These are phyloP conservation scores for Areca catechu DNA, from an alignment of 176 grass and related monocot genomes.

Conservation along the genomic window DNA sequence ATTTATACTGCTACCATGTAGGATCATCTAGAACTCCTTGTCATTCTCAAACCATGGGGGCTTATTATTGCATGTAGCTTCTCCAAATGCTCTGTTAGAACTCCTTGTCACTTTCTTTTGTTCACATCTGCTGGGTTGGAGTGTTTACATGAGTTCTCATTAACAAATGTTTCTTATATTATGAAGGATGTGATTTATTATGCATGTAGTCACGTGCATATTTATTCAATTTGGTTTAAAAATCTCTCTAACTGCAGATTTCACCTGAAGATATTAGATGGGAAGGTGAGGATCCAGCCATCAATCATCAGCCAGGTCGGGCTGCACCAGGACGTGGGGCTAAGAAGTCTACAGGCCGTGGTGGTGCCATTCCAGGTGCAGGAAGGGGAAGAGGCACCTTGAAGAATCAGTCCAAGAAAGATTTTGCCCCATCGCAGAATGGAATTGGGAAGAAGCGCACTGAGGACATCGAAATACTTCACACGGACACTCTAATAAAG, in stretches of 20 bases:
- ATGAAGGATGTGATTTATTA: too few relatives aligned
- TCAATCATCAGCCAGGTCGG: conserved; percentile 14
- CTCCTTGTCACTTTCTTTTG: too few relatives aligned
- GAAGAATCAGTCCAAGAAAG: conserved; percentile 16
- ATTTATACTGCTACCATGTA: too few relatives aligned
- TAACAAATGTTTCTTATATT: too few relatives aligned
- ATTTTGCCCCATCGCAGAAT: conserved; percentile 12
- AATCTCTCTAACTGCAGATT: conserved; percentile 8
- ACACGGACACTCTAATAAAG: conserved; percentile 20
- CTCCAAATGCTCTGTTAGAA: too few relatives aligned
- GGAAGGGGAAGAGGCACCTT: conserved; percentile 24
- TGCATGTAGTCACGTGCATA: too few relatives aligned
- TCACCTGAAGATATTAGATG: conserved; percentile 21
- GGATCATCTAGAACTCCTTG: too few relatives aligned
- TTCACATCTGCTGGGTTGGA: too few relatives aligned
- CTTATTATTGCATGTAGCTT: too few relatives aligned
- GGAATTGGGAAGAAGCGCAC: conserved; percentile 17
- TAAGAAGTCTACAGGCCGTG: conserved; percentile 17
- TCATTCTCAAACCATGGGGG: too few relatives aligned
- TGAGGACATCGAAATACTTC: conserved; percentile 20
- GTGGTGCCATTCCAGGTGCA: conserved; percentile 15
- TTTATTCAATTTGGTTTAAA: neutral
- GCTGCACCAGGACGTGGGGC: conserved; percentile 10
- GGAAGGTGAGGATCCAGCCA: conserved; percentile 17
- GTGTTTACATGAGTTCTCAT: too few relatives aligned